These are phyloP conservation scores for Porogramme epimiltina DNA, from an alignment of 1,284 basidiomycete genomes.

Conservation along the genomic window DNA sequence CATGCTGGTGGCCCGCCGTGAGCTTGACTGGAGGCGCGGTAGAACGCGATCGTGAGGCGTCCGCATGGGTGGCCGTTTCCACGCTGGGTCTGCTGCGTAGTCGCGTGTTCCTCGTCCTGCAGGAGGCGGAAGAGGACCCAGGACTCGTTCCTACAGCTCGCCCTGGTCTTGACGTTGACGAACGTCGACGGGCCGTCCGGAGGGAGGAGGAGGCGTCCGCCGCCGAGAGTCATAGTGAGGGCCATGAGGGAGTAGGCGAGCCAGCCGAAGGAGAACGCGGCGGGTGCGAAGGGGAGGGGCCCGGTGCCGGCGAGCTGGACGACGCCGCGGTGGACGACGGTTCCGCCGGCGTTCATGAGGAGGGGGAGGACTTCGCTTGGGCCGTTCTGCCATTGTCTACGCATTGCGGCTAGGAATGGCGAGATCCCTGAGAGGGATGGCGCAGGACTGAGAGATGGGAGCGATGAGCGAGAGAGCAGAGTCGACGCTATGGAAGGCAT, in stretches of 20 bases:
- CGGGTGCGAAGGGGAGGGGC: conserved; percentile 26
- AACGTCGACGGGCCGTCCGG: conserved; percentile 27
- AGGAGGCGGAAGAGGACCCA: conserved; percentile 33
- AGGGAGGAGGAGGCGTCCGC: conserved; percentile 28
- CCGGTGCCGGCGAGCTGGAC: conserved; percentile 28
- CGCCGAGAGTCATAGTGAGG: conserved; percentile 26
- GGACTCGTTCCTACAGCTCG: conserved; percentile 24
- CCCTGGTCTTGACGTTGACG: conserved; percentile 27
- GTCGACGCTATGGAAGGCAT: no score
- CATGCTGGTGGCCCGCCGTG: conserved; percentile 8
- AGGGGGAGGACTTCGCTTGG: conserved; percentile 31
- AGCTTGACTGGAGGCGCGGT: not conserved
- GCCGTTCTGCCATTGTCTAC: conserved; percentile 29
- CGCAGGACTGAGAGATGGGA: no score
- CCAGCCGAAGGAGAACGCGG: conserved; percentile 39
- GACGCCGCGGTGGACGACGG: conserved; percentile 31
- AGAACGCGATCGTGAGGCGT: conserved; percentile 18
- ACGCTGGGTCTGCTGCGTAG: not conserved
- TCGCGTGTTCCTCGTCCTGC: conserved; percentile 21
- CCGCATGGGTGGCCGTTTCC: conserved; percentile 1
- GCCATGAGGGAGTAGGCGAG: conserved; percentile 32
- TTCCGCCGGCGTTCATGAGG: conserved; percentile 34
- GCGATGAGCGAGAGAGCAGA: no score
- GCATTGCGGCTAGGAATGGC: not conserved
- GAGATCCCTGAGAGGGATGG: no score